Percentiles rank a stretch among this genome's conserved stretches.
Conservation (phyloP, 1,284 basidiomycete species). For the Cystobasidium pallidum region DNA sequence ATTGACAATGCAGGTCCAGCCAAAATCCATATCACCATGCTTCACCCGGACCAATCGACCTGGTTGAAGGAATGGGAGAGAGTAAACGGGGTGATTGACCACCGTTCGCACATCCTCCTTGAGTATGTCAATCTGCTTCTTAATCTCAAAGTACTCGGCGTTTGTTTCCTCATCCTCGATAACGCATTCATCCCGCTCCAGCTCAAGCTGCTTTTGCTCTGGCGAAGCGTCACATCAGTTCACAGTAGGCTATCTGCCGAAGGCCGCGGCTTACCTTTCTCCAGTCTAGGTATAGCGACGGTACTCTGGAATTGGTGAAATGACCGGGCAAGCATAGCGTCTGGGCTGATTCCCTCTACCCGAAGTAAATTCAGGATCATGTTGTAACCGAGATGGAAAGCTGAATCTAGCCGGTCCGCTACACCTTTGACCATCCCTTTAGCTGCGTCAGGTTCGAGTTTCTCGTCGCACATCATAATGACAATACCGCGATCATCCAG, state of each 20-base stretch:
- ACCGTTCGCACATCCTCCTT: conserved; percentile 82
- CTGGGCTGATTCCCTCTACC: conserved; percentile 96
- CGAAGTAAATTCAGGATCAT: conserved; percentile 99
- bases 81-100: conserved; percentile 91
- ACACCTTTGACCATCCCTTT: conserved; percentile 99
- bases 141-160: conserved; percentile 86
- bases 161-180: conserved; percentile 84
- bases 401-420: conserved; percentile 94
- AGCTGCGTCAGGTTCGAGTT: conserved; percentile 86
- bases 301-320: conserved; percentile 99
- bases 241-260: not conserved
- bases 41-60: conserved; percentile 89
- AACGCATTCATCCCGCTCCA: conserved; percentile 66
- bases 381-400: conserved; percentile 98
- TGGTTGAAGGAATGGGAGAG: conserved; percentile 87
- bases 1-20: conserved; percentile 92
- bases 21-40: conserved; percentile 85
- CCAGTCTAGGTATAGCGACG: conserved; percentile 81
- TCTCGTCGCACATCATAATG: conserved; percentile 99
- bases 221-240: not conserved
- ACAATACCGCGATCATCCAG: conserved; percentile 98
- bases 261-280: conserved; percentile 63
- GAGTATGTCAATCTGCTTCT: conserved; percentile 88
- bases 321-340: conserved; percentile 96
- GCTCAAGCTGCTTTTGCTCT: conserved; percentile 77